Conservation (phyloP, 2,329 filamentous ascomycete genomes). For the Cercospora sp. region DNA sequence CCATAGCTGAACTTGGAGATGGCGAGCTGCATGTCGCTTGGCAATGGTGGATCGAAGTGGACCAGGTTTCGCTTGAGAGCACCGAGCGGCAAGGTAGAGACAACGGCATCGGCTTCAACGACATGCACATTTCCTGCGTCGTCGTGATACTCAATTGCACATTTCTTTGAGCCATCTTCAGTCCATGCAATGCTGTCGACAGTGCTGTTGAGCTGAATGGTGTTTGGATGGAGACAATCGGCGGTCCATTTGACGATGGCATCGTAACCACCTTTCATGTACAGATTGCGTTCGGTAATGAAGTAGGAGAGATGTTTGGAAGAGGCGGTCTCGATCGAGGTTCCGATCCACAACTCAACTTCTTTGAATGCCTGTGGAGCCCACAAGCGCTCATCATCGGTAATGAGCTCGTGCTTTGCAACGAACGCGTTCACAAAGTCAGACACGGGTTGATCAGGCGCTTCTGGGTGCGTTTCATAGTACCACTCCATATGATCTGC, state of each 20-base stretch:
- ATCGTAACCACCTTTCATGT: conserved; percentile 51
- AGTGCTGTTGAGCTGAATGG: conserved; percentile 42
- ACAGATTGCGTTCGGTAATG: conserved; percentile 48
- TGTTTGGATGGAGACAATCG: conserved; percentile 41
- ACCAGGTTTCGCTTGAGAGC: conserved; percentile 45
- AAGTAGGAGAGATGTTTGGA: conserved; percentile 49
- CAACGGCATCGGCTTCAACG: conserved; percentile 43
- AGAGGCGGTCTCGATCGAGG: conserved; percentile 45
- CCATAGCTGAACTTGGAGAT: conserved; percentile 45
- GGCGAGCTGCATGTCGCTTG: conserved; percentile 41
- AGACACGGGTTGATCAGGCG: conserved; percentile 44
- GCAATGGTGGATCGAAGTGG: conserved; percentile 44
- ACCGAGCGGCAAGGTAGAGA: conserved; percentile 46
- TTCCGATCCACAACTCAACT: conserved; percentile 49
- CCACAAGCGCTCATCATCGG: conserved; percentile 47
- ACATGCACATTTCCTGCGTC: conserved; percentile 30
- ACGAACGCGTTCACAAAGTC: conserved; percentile 47
- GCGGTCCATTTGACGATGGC: conserved; percentile 47
- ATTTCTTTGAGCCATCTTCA: conserved; percentile 33
- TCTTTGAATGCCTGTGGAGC: conserved; percentile 48
- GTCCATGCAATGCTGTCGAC: conserved; percentile 46
- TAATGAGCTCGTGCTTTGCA: conserved; percentile 45
- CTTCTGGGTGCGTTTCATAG: conserved; percentile 45
- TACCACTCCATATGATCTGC: conserved; percentile 47
- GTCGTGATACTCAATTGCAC: conserved; percentile 33